A percentile compares a stretch with the other conserved stretches of the same genome.
Conservation (phyloP, 106 monocot species). For the Dioscorea zingiberensis region DNA sequence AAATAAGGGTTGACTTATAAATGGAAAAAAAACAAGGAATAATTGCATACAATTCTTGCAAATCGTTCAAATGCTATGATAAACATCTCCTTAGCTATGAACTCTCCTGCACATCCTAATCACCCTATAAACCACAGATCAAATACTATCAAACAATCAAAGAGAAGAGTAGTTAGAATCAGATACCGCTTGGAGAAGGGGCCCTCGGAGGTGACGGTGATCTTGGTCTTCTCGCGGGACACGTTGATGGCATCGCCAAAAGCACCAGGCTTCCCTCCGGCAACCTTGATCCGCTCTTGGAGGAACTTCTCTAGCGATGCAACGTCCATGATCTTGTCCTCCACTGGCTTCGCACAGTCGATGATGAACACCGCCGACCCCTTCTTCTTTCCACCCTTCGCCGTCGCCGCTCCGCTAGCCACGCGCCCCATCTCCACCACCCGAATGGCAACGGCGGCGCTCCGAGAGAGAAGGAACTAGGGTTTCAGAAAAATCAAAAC, state of each 20-base stretch:
- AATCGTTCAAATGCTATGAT: too few species aligned
- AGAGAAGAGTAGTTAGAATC: too few species aligned
- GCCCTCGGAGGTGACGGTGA: conserved; percentile 63
- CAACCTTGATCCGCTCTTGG: conserved; percentile 86
- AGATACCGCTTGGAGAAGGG: conserved; percentile 71
- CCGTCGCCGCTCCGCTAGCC: not conserved
- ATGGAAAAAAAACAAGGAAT: too few species aligned
- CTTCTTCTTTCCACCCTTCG: conserved; percentile 39
- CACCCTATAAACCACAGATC: too few species aligned
- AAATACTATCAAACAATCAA: too few species aligned
- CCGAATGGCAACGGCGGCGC: too few species aligned
- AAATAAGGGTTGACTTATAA: too few species aligned
- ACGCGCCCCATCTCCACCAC: conserved; percentile 4
- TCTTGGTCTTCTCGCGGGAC: conserved; percentile 58
- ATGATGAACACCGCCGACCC: conserved; percentile 36
- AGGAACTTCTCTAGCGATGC: conserved; percentile 90
- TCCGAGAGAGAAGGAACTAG: not conserved
- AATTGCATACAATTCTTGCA: too few species aligned
- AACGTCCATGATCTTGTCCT: conserved; percentile 89
- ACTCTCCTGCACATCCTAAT: too few species aligned
- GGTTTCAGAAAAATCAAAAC: conserved; percentile 2
- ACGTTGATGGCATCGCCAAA: conserved; percentile 62
- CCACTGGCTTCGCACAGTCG: conserved; percentile 61
- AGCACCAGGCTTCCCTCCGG: conserved; percentile 72
- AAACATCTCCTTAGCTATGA: too few species aligned